Conservation (phyloP, 352 stramenopile species). For the Phytophthora tubulina region DNA sequence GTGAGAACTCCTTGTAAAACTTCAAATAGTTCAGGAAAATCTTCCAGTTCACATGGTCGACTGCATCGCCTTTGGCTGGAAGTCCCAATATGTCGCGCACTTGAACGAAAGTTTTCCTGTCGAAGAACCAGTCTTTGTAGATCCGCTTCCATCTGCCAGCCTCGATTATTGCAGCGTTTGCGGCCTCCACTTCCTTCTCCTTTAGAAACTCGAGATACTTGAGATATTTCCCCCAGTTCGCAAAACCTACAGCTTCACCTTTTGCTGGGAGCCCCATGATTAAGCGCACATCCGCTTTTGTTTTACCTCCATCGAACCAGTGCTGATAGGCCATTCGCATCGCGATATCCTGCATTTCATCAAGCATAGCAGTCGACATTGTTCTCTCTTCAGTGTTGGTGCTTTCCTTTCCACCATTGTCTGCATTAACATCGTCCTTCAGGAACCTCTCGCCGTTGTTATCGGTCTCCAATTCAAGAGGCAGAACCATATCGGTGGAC, state of each 20-base stretch:
- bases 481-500: background rate
- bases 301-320: constrained; percentile 30
- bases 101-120: constrained; percentile 8
- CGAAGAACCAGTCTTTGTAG: constrained; percentile 30
- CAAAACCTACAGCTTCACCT: constrained; percentile 15
- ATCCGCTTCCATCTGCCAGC: constrained; percentile 4
- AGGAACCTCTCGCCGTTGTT: background rate
- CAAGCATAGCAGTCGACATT: background rate
- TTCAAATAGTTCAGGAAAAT: constrained; percentile 14
- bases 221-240: constrained; percentile 23
- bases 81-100: constrained; percentile 18
- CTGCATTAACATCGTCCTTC: background rate
- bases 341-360: constrained; percentile 5
- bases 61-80: background rate
- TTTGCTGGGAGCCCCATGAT: constrained; percentile 23
- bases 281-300: constrained; percentile 13
- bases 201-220: constrained; percentile 27
- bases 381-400: constrained; percentile 17
- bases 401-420: background rate
- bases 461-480: background rate
- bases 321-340: constrained; percentile 11
- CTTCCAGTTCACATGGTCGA: constrained; percentile 8
- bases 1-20: constrained; percentile 12
- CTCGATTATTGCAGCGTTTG: constrained; percentile 5
- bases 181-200: constrained; percentile 18